Evolutionary conservation across 2,329 filamentous ascomycete species (phyloP).

Genomic region (Neopestalotiopsis sp.): DNA sequence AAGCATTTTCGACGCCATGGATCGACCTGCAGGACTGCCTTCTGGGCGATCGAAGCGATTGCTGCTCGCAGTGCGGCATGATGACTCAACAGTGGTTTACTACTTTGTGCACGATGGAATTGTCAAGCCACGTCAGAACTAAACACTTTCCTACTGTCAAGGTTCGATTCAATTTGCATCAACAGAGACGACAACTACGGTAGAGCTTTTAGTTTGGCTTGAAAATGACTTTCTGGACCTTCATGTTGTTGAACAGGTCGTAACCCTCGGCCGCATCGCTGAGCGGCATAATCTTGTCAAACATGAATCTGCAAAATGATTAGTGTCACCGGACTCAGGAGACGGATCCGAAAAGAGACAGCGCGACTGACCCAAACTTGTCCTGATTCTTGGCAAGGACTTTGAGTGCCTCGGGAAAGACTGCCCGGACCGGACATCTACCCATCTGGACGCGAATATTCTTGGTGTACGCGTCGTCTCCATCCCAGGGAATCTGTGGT

Average conservation of each 20-base stretch:
- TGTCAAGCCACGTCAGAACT: slow-evolving; percentile 86
- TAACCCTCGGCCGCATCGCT: slow-evolving; percentile 71
- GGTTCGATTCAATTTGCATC: not conserved
- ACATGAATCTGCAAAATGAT: slow-evolving; percentile 58
- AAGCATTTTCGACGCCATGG: slow-evolving; percentile 70
- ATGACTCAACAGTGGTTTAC: slow-evolving; percentile 84
- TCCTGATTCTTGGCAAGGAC: slow-evolving; percentile 22
- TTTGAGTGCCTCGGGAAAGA: slow-evolving; percentile 22
- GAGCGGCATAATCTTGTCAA: slow-evolving; percentile 76
- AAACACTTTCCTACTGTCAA: slow-evolving; percentile 30
- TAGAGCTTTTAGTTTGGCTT: slow-evolving; percentile 44
- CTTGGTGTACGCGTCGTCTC: slow-evolving; percentile 53
- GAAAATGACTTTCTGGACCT: slow-evolving; percentile 77
- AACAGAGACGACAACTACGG: not conserved
- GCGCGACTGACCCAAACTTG: slow-evolving; percentile 44
- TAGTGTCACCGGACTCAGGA: not conserved
- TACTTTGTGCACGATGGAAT: slow-evolving; percentile 88
- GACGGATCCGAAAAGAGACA: no score
- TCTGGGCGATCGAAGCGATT: slow-evolving; percentile 67
- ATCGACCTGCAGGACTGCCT: slow-evolving; percentile 46
- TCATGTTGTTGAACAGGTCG: slow-evolving; percentile 74
- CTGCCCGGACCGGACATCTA: slow-evolving; percentile 66
- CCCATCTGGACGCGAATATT: slow-evolving; percentile 79
- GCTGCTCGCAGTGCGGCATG: slow-evolving; percentile 75
- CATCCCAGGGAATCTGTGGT: slow-evolving; percentile 56